A percentile compares a stretch with the other conserved stretches of the same genome.
Evolutionary conservation across 352 stramenopile species (phyloP).

Genomic region (Pythium plurisporium): DNA sequence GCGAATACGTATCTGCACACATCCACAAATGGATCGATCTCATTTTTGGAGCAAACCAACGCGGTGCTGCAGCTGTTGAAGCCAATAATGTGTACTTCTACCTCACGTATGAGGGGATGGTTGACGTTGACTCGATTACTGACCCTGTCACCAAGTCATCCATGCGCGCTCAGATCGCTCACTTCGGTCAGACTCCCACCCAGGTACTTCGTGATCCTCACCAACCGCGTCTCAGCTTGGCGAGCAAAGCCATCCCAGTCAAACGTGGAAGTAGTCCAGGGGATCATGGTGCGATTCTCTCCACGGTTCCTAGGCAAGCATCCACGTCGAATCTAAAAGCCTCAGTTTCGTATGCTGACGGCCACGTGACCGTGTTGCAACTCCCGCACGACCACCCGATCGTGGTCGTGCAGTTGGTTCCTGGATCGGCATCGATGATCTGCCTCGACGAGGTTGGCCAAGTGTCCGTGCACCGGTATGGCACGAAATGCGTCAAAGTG

Average conservation of each 20-base stretch:
- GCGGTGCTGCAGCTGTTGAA: conserved; percentile 89
- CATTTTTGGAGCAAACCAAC: conserved; percentile 97
- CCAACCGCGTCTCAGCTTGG: conserved; percentile 37
- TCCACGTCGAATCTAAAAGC: neutral
- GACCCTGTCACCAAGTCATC: conserved; percentile 90
- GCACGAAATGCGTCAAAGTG: conserved; percentile 42
- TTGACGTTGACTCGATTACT: conserved; percentile 90
- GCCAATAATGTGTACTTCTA: conserved; percentile 98
- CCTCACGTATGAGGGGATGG: conserved; percentile 95
- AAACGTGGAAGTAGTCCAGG: conserved; percentile 1
- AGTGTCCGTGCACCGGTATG: conserved; percentile 67
- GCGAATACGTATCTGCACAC: conserved; percentile 91
- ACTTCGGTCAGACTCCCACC: conserved; percentile 97
- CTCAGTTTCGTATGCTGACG: neutral
- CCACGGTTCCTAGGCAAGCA: neutral
- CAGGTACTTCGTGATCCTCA: conserved; percentile 94
- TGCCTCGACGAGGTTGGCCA: conserved; percentile 69
- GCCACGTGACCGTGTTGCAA: conserved; percentile 22
- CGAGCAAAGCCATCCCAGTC: neutral
- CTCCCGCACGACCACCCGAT: conserved; percentile 66
- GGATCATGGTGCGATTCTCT: neutral
- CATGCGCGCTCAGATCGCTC: conserved; percentile 95
- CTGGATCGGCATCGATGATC: conserved; percentile 43
- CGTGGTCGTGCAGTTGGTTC: conserved; percentile 41
- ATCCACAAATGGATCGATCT: conserved; percentile 98